Percentiles rank a stretch among this genome's conserved stretches.
phyloP scores from a whole-genome alignment of 495 filamentous ascomycete species.

The Letharia columbiana region DNA sequence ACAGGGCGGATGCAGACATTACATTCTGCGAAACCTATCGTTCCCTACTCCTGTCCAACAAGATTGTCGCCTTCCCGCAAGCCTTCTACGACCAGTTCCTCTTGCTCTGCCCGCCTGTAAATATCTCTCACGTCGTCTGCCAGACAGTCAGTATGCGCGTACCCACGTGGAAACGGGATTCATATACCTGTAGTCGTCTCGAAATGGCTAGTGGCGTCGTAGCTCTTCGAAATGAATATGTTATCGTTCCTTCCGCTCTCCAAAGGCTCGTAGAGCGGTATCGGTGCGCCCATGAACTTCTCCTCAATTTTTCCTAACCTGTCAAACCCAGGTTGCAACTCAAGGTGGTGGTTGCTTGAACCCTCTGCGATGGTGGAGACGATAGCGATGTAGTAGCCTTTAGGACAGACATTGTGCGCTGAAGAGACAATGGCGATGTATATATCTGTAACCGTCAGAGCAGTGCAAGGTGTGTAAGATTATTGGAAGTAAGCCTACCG shows the following conservation, averaged over 20 bases:
- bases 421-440: slow-evolving; percentile 96
- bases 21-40: not conserved
- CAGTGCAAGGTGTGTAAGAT: not conserved
- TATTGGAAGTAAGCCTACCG: slow-evolving; percentile 44
- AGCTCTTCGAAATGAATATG: slow-evolving; percentile 97
- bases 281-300: slow-evolving; percentile 89
- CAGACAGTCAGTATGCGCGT: not conserved
- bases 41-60: slow-evolving; percentile 38
- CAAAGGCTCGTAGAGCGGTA: slow-evolving; percentile 87
- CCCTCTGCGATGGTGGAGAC: slow-evolving; percentile 96
- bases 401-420: slow-evolving; percentile 96
- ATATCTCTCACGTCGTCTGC: slow-evolving; percentile 89
- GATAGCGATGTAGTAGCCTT: slow-evolving; percentile 98
- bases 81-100: slow-evolving; percentile 67
- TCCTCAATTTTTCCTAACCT: slow-evolving; percentile 90
- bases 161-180: not conserved
- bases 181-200: slow-evolving; percentile 71
- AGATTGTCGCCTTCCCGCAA: slow-evolving; percentile 45
- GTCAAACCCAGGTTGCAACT: slow-evolving; percentile 89
- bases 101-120: slow-evolving; percentile 75
- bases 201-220: slow-evolving; percentile 95
- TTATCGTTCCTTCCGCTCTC: slow-evolving; percentile 80
- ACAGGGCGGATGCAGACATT: not conserved
- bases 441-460: slow-evolving; percentile 58
- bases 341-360: slow-evolving; percentile 83